Conservation (phyloP, 495 filamentous ascomycete genomes). For the Penicillium mononematosum region DNA sequence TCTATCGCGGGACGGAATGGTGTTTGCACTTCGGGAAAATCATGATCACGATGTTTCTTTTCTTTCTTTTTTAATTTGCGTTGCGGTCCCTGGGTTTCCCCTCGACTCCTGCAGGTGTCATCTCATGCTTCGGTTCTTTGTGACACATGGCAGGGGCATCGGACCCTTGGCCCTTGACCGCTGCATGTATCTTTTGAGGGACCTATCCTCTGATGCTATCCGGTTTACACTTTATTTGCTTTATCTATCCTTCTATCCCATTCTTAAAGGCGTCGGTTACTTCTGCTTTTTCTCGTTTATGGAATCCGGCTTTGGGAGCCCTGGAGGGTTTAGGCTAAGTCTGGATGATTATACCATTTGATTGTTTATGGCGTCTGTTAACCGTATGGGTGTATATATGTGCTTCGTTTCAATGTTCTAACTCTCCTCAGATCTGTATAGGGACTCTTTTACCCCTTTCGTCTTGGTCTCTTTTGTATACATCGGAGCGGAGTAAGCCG, state of each 20-base stretch:
- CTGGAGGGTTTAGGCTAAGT: slow-evolving; percentile 4
- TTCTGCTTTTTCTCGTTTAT: slow-evolving; percentile 19
- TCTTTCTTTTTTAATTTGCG: slow-evolving; percentile 17
- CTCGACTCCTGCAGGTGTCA: slow-evolving; percentile 3
- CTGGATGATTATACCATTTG: slow-evolving; percentile 17
- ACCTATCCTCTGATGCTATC: slow-evolving; percentile 8
- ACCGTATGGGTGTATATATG: slow-evolving; percentile 9
- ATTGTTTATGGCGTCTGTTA: slow-evolving; percentile 12
- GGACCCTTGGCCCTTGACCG: not conserved
- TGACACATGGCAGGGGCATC: slow-evolving; percentile 7
- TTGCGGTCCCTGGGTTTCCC: slow-evolving; percentile 10
- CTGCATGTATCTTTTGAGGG: slow-evolving; percentile 11
- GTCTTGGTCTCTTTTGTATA: not conserved
- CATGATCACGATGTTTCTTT: slow-evolving; percentile 27
- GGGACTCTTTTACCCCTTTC: not conserved
- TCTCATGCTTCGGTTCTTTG: slow-evolving; percentile 2
- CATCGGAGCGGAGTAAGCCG: slow-evolving; percentile 3
- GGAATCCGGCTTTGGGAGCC: slow-evolving; percentile 7
- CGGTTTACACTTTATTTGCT: slow-evolving; percentile 18
- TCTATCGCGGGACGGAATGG: slow-evolving; percentile 28
- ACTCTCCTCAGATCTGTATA: not conserved
- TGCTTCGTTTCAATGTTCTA: not conserved
- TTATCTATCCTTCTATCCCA: slow-evolving; percentile 19
- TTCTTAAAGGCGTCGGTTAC: slow-evolving; percentile 29
- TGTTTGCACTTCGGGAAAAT: slow-evolving; percentile 30